phyloP scores from a whole-genome alignment of 495 filamentous ascomycete species.

The Baudoinia panamericana region DNA sequence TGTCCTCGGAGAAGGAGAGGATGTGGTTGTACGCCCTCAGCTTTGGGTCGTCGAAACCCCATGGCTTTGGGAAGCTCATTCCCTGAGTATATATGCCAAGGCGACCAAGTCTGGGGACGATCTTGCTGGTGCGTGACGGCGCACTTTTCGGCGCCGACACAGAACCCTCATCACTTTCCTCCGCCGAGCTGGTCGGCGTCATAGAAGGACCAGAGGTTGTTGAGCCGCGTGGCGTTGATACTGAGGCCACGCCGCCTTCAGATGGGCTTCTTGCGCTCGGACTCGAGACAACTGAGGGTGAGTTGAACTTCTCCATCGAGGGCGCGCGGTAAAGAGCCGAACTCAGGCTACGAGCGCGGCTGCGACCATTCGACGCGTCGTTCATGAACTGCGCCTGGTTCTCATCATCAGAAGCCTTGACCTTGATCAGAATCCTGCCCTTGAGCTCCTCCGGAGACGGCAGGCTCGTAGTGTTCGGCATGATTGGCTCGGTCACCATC shows the following conservation, averaged over 20 bases:
- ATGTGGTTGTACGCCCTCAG: constrained; percentile 82
- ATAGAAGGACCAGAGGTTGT: constrained; percentile 29
- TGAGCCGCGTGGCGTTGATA: constrained; percentile 17
- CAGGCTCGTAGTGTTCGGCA: constrained; percentile 48
- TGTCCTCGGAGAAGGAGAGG: constrained; percentile 80
- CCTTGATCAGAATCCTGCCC: constrained; percentile 78
- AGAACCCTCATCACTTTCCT: constrained; percentile 47
- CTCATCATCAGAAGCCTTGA: constrained; percentile 47
- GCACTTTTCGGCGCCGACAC: constrained; percentile 30
- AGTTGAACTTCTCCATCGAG: constrained; percentile 41
- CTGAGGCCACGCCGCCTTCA: constrained; percentile 14
- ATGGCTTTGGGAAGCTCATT: constrained; percentile 50
- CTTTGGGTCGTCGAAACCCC: constrained; percentile 57
- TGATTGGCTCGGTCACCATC: constrained; percentile 61
- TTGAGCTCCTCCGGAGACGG: constrained; percentile 79
- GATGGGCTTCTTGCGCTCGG: constrained; percentile 37
- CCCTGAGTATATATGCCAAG: constrained; percentile 82
- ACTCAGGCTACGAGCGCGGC: constrained; percentile 68
- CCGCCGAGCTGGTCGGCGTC: constrained; percentile 46
- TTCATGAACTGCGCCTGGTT: constrained; percentile 30
- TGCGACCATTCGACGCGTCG: constrained; percentile 26
- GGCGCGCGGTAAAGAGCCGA: constrained; percentile 39
- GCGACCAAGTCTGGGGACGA: constrained; percentile 65
- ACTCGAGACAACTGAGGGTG: constrained; percentile 41
- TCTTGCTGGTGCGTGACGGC: constrained; percentile 66